phyloP scores from a whole-genome alignment of 2,329 filamentous ascomycete species.

The Aspergillus alliaceus region DNA sequence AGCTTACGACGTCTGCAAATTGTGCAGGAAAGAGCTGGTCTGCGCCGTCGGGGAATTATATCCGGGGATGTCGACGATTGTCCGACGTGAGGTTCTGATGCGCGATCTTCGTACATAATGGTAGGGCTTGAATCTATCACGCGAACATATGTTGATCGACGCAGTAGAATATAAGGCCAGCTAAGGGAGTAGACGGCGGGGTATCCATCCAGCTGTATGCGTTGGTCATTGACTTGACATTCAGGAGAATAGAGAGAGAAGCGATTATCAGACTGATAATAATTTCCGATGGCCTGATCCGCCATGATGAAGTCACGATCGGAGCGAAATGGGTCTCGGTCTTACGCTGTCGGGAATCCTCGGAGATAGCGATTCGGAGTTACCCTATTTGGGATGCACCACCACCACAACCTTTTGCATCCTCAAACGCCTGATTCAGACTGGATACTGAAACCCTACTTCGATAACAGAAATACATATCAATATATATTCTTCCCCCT shows the following conservation, averaged over 20 bases:
- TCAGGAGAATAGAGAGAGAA: not conserved
- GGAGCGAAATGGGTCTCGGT: not conserved
- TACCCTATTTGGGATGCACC: too few species aligned
- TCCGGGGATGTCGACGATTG: slow-evolving; percentile 3
- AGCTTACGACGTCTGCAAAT: slow-evolving; percentile 74
- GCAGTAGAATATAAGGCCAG: not conserved
- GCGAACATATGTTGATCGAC: not conserved
- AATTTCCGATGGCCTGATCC: not conserved
- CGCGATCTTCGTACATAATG: slow-evolving; percentile 4
- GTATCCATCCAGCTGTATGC: too few species aligned
- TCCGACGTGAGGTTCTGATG: not conserved
- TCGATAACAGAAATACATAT: not conserved
- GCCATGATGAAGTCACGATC: not conserved
- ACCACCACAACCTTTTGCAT: too few species aligned
- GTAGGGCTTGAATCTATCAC: not conserved
- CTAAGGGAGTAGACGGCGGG: too few species aligned
- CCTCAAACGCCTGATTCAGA: too few species aligned
- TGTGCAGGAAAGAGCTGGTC: slow-evolving; percentile 66
- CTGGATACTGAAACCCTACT: not conserved
- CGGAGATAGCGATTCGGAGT: not conserved
- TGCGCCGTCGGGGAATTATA: slow-evolving; percentile 52
- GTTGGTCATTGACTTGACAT: not conserved
- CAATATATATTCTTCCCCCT: too few species aligned
- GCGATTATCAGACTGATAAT: not conserved
- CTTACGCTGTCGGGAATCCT: not conserved